Percentiles rank a stretch among this genome's conserved stretches.
Evolutionary conservation across 345 rosid genomes (phyloP).

Genomic region (Rhodamnia rubescens): DNA sequence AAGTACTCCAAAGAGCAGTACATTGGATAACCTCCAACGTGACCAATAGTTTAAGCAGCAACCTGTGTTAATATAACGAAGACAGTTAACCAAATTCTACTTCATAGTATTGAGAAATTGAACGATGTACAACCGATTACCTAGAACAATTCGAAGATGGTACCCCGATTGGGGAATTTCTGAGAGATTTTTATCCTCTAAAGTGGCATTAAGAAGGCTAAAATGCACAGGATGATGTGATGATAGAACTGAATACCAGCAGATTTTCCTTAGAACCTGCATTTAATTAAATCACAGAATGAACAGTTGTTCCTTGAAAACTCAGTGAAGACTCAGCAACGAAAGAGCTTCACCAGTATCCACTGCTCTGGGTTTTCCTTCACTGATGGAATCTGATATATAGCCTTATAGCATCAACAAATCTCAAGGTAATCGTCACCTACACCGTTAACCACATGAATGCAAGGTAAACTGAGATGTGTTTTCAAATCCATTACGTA

Average conservation of each 20-base stretch:
- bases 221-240: constrained; percentile 79
- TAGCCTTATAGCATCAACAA: constrained; percentile 76
- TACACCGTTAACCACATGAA: neutral
- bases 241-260: constrained; percentile 63
- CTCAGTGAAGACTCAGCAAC: neutral
- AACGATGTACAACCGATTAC: neutral
- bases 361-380: constrained; percentile 46
- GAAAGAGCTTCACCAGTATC: constrained; percentile 42
- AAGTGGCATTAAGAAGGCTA: constrained; percentile 47
- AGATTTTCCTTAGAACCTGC: constrained; percentile 72
- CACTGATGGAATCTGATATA: constrained; percentile 79
- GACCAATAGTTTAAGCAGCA: constrained; percentile 71
- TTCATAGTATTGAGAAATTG: neutral
- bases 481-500: neutral
- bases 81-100: neutral
- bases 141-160: neutral
- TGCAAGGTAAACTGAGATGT: neutral
- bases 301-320: neutral
- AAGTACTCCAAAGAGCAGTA: too few relatives aligned
- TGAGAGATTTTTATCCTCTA: constrained; percentile 67
- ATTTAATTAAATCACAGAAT: neutral
- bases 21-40: constrained; percentile 95
- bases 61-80: constrained; percentile 16
- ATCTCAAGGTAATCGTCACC: constrained; percentile 90
- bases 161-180: constrained; percentile 70